Evolutionary conservation across 345 rosid genomes (phyloP), one percentile per base, ranked within the genome.

Genomic region (Camelina neglecta): DNA sequence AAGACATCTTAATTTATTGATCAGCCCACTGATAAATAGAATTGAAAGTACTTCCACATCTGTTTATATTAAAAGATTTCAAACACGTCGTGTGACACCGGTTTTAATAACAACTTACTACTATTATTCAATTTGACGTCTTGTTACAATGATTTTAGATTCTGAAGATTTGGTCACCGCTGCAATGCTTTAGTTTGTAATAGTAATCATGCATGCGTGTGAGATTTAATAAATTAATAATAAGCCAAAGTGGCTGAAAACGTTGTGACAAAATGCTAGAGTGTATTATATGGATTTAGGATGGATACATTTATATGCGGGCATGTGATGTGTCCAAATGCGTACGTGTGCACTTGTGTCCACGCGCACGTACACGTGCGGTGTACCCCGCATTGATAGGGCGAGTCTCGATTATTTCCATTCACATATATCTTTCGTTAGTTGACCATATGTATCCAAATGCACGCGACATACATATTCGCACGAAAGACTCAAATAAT

Each of bases 331-430:
- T 77, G 76, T 72, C n/a, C 72, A 65, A 65, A 18, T 39, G 72
- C 75, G 48, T 50, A 50, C 72, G 81, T 71, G 81, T 77, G 81
- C 26, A 35, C 36, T 53, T 13, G 1, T 65, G 76, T 64, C 76
- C 76, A 77, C 68, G 81, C 53, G 36, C 81, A 65, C 47, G 31
- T 58, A 57, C 81, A 77, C 81, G 72, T 77, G 76, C 76, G 76
- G 72, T 48, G 44, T 41, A 10, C 44, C 44, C 44, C 44, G 44
- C 44, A 1, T 41, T 41, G 44, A 41, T 41, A 38, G 63, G 63
- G 41, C 8, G 38, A 35, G 42, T 42, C 79, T 12, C 10, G 48
- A 60, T 31, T 41, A 33, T 68, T 68, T 41, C 53, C 60, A 36
- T 5, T 51, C 72, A 47, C 59, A 64, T 39, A 62, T 56, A 15